Base-by-base conservation (phyloP, 495 filamentous ascomycete genomes). In the Hypoxylon lenormandii region DNA sequence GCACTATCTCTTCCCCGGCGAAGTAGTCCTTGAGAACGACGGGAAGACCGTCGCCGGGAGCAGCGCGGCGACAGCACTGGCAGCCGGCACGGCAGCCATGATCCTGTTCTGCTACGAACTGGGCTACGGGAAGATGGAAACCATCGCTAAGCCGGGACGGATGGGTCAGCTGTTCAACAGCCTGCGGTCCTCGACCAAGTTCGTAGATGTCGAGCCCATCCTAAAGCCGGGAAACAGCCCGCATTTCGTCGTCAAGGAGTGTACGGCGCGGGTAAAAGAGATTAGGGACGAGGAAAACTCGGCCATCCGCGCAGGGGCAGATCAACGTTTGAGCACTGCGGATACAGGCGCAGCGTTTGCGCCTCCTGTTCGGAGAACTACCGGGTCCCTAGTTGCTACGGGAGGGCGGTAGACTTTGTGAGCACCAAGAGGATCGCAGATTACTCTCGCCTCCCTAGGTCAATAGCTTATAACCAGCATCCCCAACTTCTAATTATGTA, bases 41-140 rank as follows among this genome's bases (percentile, higher is more conserved):
- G 45, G 45, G n/a, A 51, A 57, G 52, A 12, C 61, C 13, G 33
- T 57, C 15, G 51, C 52, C 0, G 74, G 74, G 0, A 73, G 69
- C 12, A 71, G 66, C 13, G 72, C 66, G 8, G 74, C 72, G 1
- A 73, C 72, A 1, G 74, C 74, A 7, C 65, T 75, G 11, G 74
- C 70, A 2, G 72, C 74, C 6, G 74, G 72, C 5, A 69, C 72
- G 22, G 71, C 72, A 1, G 74, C 70, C 16, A 64, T 75, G 57
- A 65, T 75, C 0, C 50, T 77, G 15, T 73, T 73, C 47, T 77
- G 74, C 51, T 57, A 64, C 52, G 61, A 64, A 36, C 45, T 64
- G n/a, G 61, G 61, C 5, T 57, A 64, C 33, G 63, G 61, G 15
- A 56, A 51, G 33, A 64, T 64, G 51, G 52, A 64, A 40, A 57